These are phyloP conservation scores for Knoxdaviesia proteae DNA, from an alignment of 2,329 filamentous ascomycete genomes.

Conservation along the genomic window DNA sequence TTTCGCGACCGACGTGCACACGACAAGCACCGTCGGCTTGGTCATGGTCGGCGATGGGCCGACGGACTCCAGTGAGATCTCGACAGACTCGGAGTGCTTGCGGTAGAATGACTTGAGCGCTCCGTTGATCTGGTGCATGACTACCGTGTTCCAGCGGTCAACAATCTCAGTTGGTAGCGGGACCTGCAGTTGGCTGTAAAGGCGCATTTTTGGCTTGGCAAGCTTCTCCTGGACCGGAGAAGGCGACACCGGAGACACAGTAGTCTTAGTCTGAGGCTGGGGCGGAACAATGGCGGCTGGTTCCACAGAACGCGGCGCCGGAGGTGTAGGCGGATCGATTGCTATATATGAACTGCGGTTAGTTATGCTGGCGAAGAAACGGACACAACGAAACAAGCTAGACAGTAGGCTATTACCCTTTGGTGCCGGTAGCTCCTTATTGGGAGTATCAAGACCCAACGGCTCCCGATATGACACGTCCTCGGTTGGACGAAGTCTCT, in stretches of 20 bases:
- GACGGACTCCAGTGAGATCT: constrained; percentile 57
- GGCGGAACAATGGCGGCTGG: no score
- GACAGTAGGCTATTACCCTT: background rate
- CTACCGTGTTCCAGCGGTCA: constrained; percentile 48
- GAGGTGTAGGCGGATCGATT: background rate
- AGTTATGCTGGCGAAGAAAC: background rate
- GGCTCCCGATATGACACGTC: no score
- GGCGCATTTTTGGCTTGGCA: constrained; percentile 21
- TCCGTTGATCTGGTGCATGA: constrained; percentile 55
- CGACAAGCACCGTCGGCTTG: constrained; percentile 53
- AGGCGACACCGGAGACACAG: background rate
- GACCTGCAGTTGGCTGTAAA: constrained; percentile 40
- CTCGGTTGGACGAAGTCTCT: no score
- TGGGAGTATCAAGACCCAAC: no score
- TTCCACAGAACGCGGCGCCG: background rate
- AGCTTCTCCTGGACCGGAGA: background rate
- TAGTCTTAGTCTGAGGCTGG: background rate
- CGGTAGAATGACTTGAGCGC: constrained; percentile 50
- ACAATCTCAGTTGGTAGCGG: constrained; percentile 37
- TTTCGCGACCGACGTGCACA: constrained; percentile 55
- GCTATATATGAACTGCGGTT: background rate
- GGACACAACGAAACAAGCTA: background rate
- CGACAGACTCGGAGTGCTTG: constrained; percentile 55
- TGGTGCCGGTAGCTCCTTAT: no score
- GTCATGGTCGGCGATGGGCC: constrained; percentile 46